phyloP scores from a whole-genome alignment of 148 eudicot species.

The Chenopodium suecicum region DNA sequence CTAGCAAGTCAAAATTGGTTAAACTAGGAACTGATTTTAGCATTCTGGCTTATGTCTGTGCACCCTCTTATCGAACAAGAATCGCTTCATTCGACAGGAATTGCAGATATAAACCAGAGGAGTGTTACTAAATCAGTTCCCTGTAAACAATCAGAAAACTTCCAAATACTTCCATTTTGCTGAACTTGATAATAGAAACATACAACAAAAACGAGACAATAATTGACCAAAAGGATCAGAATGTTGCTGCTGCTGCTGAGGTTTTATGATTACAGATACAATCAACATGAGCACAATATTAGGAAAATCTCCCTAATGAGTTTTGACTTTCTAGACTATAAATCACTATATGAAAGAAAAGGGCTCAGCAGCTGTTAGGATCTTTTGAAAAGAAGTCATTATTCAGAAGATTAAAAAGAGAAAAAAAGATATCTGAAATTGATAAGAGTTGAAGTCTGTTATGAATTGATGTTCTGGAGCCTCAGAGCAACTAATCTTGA shows the following conservation, averaged over 20 bases:
- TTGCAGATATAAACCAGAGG: no score
- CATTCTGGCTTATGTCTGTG: no score
- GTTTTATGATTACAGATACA: background rate
- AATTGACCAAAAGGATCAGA: background rate
- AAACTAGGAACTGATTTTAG: no score
- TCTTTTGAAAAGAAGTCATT: conserved; percentile 1
- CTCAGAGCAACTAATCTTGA: conserved; percentile 11
- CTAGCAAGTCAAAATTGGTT: no score
- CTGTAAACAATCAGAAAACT: no score
- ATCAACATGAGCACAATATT: background rate
- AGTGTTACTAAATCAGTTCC: no score
- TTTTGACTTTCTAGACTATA: background rate
- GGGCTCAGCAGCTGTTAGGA: background rate
- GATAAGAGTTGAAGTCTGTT: background rate
- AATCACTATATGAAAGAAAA: background rate
- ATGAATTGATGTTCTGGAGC: background rate
- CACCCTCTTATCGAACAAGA: no score
- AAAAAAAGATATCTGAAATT: background rate
- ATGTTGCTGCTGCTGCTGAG: background rate
- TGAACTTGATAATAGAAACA: no score
- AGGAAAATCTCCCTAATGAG: background rate
- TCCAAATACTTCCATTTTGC: no score
- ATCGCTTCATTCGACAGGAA: no score
- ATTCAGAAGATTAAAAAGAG: background rate
- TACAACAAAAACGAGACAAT: no score